These are phyloP conservation scores for Paramecium biaurelia DNA, from an alignment of 73 alveolate species.

Conservation along the genomic window DNA sequence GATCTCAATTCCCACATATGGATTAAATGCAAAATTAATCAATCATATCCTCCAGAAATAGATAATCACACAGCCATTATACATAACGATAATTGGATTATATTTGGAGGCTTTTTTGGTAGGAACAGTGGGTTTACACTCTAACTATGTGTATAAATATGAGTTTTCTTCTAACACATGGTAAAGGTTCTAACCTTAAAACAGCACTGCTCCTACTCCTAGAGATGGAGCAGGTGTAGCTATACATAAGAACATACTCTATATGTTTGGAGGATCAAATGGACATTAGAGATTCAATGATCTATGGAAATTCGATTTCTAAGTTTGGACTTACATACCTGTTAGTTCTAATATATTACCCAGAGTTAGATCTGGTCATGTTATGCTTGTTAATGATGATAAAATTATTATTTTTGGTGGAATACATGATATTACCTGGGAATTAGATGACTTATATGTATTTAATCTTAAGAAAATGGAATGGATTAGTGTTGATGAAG, in stretches of 20 bases:
- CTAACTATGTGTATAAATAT: constrained; percentile 47
- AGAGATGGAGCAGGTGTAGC: constrained; percentile 54
- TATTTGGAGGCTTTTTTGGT: constrained; percentile 53
- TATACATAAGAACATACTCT: not conserved
- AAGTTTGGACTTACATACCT: constrained; percentile 3
- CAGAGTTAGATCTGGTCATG: constrained; percentile 56
- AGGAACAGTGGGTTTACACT: constrained; percentile 45
- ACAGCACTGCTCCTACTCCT: constrained; percentile 14
- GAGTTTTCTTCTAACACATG: constrained; percentile 27
- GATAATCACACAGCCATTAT: not conserved
- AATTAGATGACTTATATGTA: constrained; percentile 72
- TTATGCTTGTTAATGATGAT: not conserved
- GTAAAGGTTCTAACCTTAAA: constrained; percentile 24
- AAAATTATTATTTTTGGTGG: constrained; percentile 76
- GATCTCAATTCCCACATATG: not conserved
- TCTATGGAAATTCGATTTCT: constrained; percentile 40
- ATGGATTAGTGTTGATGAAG: constrained; percentile 77
- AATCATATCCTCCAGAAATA: constrained; percentile 21
- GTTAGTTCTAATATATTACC: constrained; percentile 9
- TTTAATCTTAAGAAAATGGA: constrained; percentile 63
- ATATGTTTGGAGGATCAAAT: constrained; percentile 63
- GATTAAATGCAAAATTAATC: constrained; percentile 4
- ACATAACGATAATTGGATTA: not conserved
- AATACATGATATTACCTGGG: constrained; percentile 80
- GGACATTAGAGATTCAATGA: constrained; percentile 60